phyloP scores from a whole-genome alignment of 768 basidiomycete genomes.

The Rubroboletus satanas region DNA sequence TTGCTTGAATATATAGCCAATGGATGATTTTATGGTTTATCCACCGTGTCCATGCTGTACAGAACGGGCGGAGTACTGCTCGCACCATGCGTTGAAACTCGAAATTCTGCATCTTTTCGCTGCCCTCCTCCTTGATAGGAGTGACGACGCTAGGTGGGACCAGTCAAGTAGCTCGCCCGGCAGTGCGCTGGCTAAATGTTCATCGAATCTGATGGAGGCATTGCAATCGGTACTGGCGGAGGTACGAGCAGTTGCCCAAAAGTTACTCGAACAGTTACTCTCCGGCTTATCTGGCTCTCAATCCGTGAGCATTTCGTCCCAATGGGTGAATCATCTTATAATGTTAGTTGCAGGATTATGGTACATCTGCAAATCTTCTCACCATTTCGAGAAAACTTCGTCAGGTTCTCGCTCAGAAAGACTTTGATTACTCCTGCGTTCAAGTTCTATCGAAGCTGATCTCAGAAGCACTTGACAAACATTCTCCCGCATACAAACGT shows the following conservation, averaged over 20 bases:
- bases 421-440: slow-evolving; percentile 64
- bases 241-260: slow-evolving; percentile 13
- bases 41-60: slow-evolving; percentile 31
- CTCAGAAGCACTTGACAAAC: slow-evolving; percentile 35
- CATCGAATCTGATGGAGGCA: slow-evolving; percentile 13
- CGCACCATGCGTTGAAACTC: slow-evolving; percentile 36
- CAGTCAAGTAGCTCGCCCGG: not conserved
- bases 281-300: slow-evolving; percentile 2
- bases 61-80: slow-evolving; percentile 20
- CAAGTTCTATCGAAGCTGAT: slow-evolving; percentile 59
- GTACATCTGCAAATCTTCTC: slow-evolving; percentile 37
- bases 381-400: slow-evolving; percentile 41
- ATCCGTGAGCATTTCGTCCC: slow-evolving; percentile 24
- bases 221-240: slow-evolving; percentile 25
- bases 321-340: not conserved
- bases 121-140: slow-evolving; percentile 36
- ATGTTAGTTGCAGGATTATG: slow-evolving; percentile 28
- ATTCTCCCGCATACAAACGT: slow-evolving; percentile 32
- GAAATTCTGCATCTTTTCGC: slow-evolving; percentile 42
- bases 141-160: slow-evolving; percentile 13
- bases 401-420: slow-evolving; percentile 32
- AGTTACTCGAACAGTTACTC: slow-evolving; percentile 19
- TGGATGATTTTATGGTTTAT: slow-evolving; percentile 47
- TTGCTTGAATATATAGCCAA: slow-evolving; percentile 39
- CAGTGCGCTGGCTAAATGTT: slow-evolving; percentile 2